Percentiles rank a stretch among this genome's conserved stretches.
phyloP scores from a whole-genome alignment of 1,284 basidiomycete genomes.

The Anthracocystis panici-leucophaei region DNA sequence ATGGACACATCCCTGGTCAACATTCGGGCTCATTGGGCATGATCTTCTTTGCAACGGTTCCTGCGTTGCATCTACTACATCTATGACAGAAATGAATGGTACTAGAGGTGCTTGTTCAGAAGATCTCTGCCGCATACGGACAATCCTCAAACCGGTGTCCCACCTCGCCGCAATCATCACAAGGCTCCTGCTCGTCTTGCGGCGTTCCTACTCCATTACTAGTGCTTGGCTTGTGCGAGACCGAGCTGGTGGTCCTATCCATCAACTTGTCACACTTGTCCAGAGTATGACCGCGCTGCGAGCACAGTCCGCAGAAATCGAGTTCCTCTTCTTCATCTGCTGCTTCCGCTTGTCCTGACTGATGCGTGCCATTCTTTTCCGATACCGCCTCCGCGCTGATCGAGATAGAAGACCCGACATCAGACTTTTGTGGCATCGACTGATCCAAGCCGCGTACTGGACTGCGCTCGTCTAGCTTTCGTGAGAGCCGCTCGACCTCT shows the following conservation, averaged over 20 bases:
- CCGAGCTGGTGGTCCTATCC: slow-evolving; percentile 5
- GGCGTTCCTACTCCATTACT: slow-evolving; percentile 6
- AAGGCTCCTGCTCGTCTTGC: slow-evolving; percentile 42
- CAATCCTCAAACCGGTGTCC: slow-evolving; percentile 58
- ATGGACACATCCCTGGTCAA: neutral
- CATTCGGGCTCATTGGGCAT: neutral
- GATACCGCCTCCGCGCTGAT: neutral
- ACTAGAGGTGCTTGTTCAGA: slow-evolving; percentile 13
- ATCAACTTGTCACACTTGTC: slow-evolving; percentile 37
- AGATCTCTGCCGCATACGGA: slow-evolving; percentile 57
- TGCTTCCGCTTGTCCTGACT: neutral
- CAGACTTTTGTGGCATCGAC: neutral
- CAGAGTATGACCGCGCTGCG: slow-evolving; percentile 37
- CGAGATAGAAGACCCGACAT: neutral
- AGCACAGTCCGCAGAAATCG: slow-evolving; percentile 51
- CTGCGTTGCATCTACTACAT: neutral
- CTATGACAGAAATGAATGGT: no score
- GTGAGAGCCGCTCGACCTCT: slow-evolving; percentile 50
- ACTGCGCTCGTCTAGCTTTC: slow-evolving; percentile 33
- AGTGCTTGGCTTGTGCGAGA: slow-evolving; percentile 1
- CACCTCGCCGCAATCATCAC: slow-evolving; percentile 57
- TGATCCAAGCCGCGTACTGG: neutral
- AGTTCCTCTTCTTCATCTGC: slow-evolving; percentile 45
- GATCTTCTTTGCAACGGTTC: neutral
- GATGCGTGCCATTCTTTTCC: neutral